Percentiles rank a stretch among this genome's conserved stretches.
These are phyloP conservation scores for Pulveroboletus frians DNA, from an alignment of 768 basidiomycete genomes.

Conservation along the genomic window DNA sequence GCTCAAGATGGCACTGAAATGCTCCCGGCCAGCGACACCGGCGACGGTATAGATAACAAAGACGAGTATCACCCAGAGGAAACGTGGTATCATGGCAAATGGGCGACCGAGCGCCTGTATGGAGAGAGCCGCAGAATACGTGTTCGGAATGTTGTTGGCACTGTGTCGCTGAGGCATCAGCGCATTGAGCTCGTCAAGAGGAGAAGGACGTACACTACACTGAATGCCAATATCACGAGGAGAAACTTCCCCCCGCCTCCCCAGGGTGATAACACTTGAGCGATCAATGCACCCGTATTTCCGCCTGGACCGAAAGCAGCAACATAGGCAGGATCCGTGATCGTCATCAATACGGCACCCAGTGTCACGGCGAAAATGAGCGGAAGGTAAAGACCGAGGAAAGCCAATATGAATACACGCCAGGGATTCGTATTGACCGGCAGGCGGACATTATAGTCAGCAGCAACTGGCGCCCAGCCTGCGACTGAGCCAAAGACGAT, in stretches of 20 bases:
- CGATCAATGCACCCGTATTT: constrained; percentile 40
- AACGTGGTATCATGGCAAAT: constrained; percentile 41
- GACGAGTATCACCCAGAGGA: constrained; percentile 40
- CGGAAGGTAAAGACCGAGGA: constrained; percentile 48
- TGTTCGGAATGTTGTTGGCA: constrained; percentile 39
- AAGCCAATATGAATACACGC: constrained; percentile 46
- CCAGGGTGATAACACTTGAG: constrained; percentile 42
- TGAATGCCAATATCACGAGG: constrained; percentile 39
- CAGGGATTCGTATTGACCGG: constrained; percentile 39
- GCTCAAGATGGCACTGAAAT: constrained; percentile 39
- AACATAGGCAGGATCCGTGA: constrained; percentile 36
- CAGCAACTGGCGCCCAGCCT: constrained; percentile 50
- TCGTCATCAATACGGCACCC: constrained; percentile 40
- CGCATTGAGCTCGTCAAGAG: neutral
- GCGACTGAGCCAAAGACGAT: constrained; percentile 46
- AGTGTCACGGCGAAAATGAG: constrained; percentile 34
- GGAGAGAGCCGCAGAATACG: constrained; percentile 44
- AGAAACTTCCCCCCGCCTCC: constrained; percentile 39
- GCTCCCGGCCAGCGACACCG: constrained; percentile 40
- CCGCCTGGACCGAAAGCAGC: constrained; percentile 36
- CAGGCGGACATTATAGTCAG: constrained; percentile 50
- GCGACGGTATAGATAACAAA: constrained; percentile 38
- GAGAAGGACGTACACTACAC: constrained; percentile 33
- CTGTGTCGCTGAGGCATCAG: constrained; percentile 13
- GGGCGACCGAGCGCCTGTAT: constrained; percentile 41